Conservation (phyloP, 805 yeast genomes). For the Phaffomyces thermotolerans region DNA sequence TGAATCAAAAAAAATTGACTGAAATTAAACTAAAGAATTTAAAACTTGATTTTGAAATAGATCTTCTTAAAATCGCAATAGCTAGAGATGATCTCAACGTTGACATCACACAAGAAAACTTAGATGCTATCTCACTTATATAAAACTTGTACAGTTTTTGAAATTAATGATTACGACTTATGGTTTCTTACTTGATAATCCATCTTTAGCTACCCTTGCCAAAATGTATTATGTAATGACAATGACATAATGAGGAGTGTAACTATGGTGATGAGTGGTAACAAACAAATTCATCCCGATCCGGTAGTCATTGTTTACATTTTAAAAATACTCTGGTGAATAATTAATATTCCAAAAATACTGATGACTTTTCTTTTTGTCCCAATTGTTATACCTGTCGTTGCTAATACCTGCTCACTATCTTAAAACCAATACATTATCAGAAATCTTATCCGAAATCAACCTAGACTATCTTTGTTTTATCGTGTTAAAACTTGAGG, state of each 20-base stretch:
- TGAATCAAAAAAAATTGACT: constrained; percentile 20
- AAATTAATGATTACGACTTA: too few species aligned
- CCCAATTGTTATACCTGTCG: too few species aligned
- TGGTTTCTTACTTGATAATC: too few species aligned
- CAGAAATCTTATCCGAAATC: too few species aligned
- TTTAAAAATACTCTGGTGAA: background rate
- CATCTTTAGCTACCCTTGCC: too few species aligned
- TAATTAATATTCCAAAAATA: background rate
- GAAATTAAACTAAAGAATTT: constrained; percentile 17
- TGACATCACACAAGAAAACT: constrained; percentile 28
- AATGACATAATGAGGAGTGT: too few species aligned
- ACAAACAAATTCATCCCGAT: background rate
- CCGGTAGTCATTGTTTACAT: constrained; percentile 1
- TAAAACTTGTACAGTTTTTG: background rate
- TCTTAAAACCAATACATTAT: too few species aligned
- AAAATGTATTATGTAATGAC: too few species aligned
- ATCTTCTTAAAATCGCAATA: constrained; percentile 21
- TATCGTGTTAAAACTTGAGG: too few species aligned
- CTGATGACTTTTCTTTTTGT: too few species aligned
- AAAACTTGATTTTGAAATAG: constrained; percentile 23
- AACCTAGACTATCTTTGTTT: too few species aligned
- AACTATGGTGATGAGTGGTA: background rate
- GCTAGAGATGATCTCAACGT: constrained; percentile 28
- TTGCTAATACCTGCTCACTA: too few species aligned
- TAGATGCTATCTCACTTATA: constrained; percentile 23